Base-by-base conservation (phyloP, 2,329 filamentous ascomycete genomes). In the Xylaria hypoxylon region DNA sequence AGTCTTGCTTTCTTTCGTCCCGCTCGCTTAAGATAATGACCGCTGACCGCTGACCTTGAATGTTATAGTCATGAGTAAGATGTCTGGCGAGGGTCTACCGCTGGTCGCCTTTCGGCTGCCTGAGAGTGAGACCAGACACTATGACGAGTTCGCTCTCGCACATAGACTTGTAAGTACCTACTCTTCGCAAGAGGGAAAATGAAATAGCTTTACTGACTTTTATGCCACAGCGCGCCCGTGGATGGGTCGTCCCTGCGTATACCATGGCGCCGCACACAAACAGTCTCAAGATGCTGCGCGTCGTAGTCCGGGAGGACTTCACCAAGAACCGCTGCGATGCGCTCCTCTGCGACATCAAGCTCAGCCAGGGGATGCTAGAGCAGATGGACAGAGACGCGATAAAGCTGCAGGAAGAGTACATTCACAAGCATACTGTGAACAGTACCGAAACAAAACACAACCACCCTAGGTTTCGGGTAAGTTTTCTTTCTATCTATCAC, bases 231-330 rank as follows among this genome's bases (percentile, higher is more conserved):
- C 91, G 95, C 58, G 89, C 92, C 70, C 88, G 94, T 38, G 92
- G 93, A 48, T 98, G 95, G 95, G 91, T 97, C 33, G 92, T 97
- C 0, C 95, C 95, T 0, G 95, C 95, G 0, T 98, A 98, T 81
- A 98, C 94, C 44, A 97, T 97, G 95, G 95, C 95, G 0, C 94
- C 94, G 19, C 86, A 97, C 77, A 94, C 92, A 19, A 84, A 92
- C 62, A 84, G 89, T 70, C 85, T 97, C 76, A 96, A 97, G 86
- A 90, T 98, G 87, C 89, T 97, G 83, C 90, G 95, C 42, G 89
- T 97, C 4, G 95, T 98, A 0, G 92, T 97, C 4, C 89, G 95
- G 57, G 95, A 97, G 80, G 95, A 97, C 80, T 97, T 98, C 73
- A 92, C 89, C 52, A 90, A 91, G 78, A 89, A 85, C 72, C 87